Base-by-base conservation (phyloP, 2,329 filamentous ascomycete species). In the Xylaria sp. region DNA sequence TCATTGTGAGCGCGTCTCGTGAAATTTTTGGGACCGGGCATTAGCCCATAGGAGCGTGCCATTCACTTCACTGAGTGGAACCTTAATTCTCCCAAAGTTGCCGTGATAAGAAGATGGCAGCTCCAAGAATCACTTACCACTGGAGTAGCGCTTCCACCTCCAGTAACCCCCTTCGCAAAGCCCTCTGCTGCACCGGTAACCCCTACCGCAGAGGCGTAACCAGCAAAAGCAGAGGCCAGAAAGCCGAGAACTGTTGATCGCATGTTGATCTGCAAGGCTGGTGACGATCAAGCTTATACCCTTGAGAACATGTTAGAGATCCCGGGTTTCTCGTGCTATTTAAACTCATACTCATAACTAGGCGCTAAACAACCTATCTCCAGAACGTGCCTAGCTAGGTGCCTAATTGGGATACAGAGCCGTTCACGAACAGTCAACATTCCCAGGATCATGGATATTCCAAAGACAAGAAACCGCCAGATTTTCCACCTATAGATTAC, bases 131-230 rank as follows among this genome's bases (percentile, higher is more conserved):
- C 5, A 12, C 51, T 35, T 32, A 54, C 51, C 21, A 86, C 86
- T 32, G 86, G 77, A 9, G 82, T 79, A 25, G 86, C 87, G 68
- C 73, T 82, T 62, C 87, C 88, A 74, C 89, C 89, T 44, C 89
- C 89, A 21, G 89, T 91, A 32, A 87, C 85, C 58, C 87, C 86
- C 67, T 80, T 79, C 58, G 80, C 81, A 71, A 84, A 83, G 8
- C 82, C 82, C 69, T 83, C 78, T 16, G 82, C 79, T n/a, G 79
- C 69, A 58, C 81, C 81, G 25, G 74, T 75, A 32, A 82, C 80
- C 47, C 79, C 76, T n/a, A 70, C 72, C 16, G 74, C 78, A 8
- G 60, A 65, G 65, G 64, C 61, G 35, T 47, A 37, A 44, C 58
- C 47, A n/a, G 51, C 44, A n/a, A 69, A 54, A 54, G 51, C 55